Evolutionary conservation across 2,329 filamentous ascomycete genomes (phyloP), one percentile per base, ranked within the genome.

Genomic region (Proliferodiscus dingleyae): DNA sequence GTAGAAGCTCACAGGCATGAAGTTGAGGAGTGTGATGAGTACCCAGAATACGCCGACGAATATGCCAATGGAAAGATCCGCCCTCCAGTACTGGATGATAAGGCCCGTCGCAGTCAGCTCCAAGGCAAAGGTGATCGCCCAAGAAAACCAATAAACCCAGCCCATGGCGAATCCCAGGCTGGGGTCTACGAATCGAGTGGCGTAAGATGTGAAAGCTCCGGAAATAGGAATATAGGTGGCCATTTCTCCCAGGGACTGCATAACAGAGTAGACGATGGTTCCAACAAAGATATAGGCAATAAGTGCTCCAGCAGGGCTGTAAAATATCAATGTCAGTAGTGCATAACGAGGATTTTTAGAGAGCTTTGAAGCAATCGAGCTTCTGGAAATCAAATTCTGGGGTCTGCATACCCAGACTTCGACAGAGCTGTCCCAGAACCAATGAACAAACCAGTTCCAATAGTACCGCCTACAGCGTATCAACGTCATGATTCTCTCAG

Each of bases 61-160:
- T 53, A 89, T 81, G 47, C 75, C 85, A 44, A 87, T 78, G 57
- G 71, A 81, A 47, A 89, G 66, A 16, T 65, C 62, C 1, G 69
- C 52, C 45, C 80, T 72, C 86, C 85, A 89, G 64, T 84, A 89
- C 62, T 88, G 80, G 51, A 89, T 85, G 45, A 89, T 85, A 38
- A 89, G 69, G 4, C 83, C 85, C 1, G 83, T 80, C 0, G 83
- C 83, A 0, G 80, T 85, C 30, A 89, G 71, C 61, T 90, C 85
- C 7, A 89, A 74, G 0, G 84, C 83, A 55, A 79, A 86, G 0
- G 85, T 88, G 46, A 84, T 79, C 15, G 80, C 74, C 83, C 83
- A 90, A 29, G 77, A 82, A 61, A 89, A 89, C 82, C 83, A 90
- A 66, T 90, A 90, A 49, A 87, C 81, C 85, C 85, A 90, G 16